A percentile compares a stretch with the other conserved stretches of the same genome.
Evolutionary conservation across 495 filamentous ascomycete genomes (phyloP).

Genomic region (Penicillium daleae): DNA sequence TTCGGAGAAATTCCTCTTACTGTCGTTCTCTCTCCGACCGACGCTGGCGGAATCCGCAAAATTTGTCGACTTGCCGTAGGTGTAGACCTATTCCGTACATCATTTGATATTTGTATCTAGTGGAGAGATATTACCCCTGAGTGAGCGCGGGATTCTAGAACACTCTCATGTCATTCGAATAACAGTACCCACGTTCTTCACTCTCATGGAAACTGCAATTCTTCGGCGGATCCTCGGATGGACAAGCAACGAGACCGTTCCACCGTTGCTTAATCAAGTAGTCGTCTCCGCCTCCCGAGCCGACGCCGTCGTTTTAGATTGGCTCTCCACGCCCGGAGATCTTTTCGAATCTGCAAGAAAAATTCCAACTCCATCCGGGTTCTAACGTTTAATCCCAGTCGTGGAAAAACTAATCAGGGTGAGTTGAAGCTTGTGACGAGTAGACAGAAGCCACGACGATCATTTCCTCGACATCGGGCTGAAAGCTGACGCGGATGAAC

Average conservation of each 20-base stretch:
- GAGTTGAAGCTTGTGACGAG: background rate
- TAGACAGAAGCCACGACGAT: constrained; percentile 6
- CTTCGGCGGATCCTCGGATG: constrained; percentile 7
- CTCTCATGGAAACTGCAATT: background rate
- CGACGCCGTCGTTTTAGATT: constrained; percentile 24
- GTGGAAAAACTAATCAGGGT: constrained; percentile 20
- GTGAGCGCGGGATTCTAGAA: background rate
- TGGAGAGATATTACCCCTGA: background rate
- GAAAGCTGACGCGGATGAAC: background rate
- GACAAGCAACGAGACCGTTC: constrained; percentile 5
- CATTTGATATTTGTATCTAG: no score
- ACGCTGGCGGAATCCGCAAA: background rate
- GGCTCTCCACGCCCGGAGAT: constrained; percentile 20
- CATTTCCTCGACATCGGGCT: background rate
- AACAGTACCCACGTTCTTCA: background rate
- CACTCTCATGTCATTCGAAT: background rate
- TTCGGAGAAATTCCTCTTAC: background rate
- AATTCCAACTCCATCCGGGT: background rate
- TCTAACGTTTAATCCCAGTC: constrained; percentile 13
- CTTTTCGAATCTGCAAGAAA: constrained; percentile 20
- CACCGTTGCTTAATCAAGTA: constrained; percentile 17
- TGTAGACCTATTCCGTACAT: background rate
- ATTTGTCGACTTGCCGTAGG: background rate
- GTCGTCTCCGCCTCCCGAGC: constrained; percentile 7
- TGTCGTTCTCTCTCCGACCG: background rate